A percentile compares a stretch with the other conserved stretches of the same genome.
Conservation (phyloP, 768 basidiomycete species). For the Auricularia auricula-judae region DNA sequence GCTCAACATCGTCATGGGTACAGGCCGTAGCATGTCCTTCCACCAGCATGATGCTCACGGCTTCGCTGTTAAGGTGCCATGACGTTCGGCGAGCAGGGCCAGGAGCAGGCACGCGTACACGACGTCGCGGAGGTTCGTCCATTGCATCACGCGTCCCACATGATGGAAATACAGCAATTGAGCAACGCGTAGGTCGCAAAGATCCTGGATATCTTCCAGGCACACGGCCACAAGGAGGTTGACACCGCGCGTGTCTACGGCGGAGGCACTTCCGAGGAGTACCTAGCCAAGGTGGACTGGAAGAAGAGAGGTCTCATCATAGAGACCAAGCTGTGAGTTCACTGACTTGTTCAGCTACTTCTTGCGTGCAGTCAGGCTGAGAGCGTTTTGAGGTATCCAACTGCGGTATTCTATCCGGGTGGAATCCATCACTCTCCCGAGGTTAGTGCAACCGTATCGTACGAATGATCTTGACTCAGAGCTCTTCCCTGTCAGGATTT, state of each 20-base stretch:
- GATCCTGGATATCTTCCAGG: conserved; percentile 42
- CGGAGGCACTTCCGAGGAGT: conserved; percentile 23
- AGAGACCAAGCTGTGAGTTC: conserved; percentile 42
- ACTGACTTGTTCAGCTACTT: not conserved
- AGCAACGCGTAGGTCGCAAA: conserved; percentile 29
- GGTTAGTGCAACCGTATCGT: too few species aligned
- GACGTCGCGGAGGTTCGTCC: conserved; percentile 15
- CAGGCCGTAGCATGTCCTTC: not conserved
- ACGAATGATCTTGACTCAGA: too few species aligned
- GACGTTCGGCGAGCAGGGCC: conserved; percentile 42
- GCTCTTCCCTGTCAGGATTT: conserved; percentile 16
- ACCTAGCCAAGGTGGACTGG: conserved; percentile 38
- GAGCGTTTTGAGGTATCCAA: too few species aligned
- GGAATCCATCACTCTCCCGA: too few species aligned
- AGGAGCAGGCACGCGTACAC: conserved; percentile 35
- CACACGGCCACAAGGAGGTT: conserved; percentile 46
- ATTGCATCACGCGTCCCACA: not conserved
- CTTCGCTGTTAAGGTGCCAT: conserved; percentile 31
- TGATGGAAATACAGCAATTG: conserved; percentile 1
- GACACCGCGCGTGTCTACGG: conserved; percentile 19
- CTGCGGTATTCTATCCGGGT: too few species aligned
- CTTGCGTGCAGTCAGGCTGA: too few species aligned
- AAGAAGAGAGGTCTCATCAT: conserved; percentile 39
- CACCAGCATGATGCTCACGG: not conserved
- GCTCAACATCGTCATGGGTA: conserved; percentile 42